Percentiles rank a stretch among this genome's conserved stretches.
These are phyloP conservation scores for Nothopassalora personata DNA, from an alignment of 2,329 filamentous ascomycete species.

Conservation along the genomic window DNA sequence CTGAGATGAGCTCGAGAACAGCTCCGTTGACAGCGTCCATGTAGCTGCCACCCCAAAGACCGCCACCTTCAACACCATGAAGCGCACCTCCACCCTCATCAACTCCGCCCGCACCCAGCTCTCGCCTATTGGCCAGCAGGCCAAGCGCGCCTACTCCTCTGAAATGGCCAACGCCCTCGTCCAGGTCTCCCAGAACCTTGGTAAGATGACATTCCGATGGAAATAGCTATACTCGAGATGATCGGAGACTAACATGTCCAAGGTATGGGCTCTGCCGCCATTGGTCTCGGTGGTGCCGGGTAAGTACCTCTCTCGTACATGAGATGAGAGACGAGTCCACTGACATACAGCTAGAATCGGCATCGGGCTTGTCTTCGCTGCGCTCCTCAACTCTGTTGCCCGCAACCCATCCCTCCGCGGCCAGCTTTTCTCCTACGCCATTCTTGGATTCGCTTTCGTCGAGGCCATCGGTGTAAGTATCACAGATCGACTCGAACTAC, in stretches of 20 bases:
- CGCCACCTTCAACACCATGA: slow-evolving; percentile 66
- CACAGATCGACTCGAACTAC: neutral
- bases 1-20: slow-evolving; percentile 11
- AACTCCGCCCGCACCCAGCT: slow-evolving; percentile 28
- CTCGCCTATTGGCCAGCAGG: slow-evolving; percentile 44
- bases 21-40: slow-evolving; percentile 16
- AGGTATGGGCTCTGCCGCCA: slow-evolving; percentile 82
- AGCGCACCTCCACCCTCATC: slow-evolving; percentile 58
- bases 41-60: slow-evolving; percentile 35
- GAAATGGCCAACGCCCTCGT: slow-evolving; percentile 85
- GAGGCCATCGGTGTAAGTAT: slow-evolving; percentile 68
- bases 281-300: slow-evolving; percentile 59
- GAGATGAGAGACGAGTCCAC: neutral
- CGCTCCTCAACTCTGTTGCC: slow-evolving; percentile 82
- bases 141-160: slow-evolving; percentile 69
- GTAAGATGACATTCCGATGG: slow-evolving; percentile 40
- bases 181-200: slow-evolving; percentile 80
- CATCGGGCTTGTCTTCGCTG: slow-evolving; percentile 92
- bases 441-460: slow-evolving; percentile 92
- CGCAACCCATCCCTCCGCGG: slow-evolving; percentile 92
- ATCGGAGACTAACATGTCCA: neutral
- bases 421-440: slow-evolving; percentile 94
- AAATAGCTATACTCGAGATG: neutral
- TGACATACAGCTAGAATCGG: slow-evolving; percentile 61
- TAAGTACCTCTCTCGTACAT: neutral